Conservation (phyloP, 495 filamentous ascomycete genomes). For the Xylaria longipes region DNA sequence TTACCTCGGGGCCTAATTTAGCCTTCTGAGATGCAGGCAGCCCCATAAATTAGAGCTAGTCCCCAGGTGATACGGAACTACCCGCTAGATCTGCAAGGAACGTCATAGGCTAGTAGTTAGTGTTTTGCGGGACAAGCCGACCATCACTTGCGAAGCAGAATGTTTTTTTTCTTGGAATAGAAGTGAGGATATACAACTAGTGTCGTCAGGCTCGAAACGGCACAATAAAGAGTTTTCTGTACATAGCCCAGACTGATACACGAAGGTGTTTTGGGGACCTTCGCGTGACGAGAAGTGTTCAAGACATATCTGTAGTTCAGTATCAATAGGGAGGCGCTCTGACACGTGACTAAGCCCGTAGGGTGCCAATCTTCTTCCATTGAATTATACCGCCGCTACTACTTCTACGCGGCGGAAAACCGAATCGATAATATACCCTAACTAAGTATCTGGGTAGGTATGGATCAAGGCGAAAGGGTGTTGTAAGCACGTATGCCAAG, state of each 20-base stretch:
- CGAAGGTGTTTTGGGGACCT: background rate
- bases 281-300: background rate
- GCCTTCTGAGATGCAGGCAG: background rate
- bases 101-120: background rate
- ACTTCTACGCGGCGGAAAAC: background rate
- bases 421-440: too few species aligned
- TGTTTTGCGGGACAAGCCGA: background rate
- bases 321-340: too few species aligned
- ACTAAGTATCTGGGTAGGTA: background rate
- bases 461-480: background rate
- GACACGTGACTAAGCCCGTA: too few species aligned
- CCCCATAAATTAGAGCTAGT: background rate
- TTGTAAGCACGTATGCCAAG: background rate
- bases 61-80: conserved; percentile 6
- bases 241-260: background rate
- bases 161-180: background rate
- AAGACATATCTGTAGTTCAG: background rate
- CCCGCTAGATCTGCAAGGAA: background rate
- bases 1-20: background rate
- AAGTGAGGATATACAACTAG: too few species aligned
- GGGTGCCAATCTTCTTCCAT: too few species aligned
- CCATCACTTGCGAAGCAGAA: background rate
- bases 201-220: background rate
- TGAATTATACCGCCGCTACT: too few species aligned
- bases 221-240: background rate